A percentile compares a stretch with the other conserved stretches of the same genome.
These are phyloP conservation scores for Blastobotrys ciferrii DNA, from an alignment of 1,139 yeast species.

Conservation along the genomic window DNA sequence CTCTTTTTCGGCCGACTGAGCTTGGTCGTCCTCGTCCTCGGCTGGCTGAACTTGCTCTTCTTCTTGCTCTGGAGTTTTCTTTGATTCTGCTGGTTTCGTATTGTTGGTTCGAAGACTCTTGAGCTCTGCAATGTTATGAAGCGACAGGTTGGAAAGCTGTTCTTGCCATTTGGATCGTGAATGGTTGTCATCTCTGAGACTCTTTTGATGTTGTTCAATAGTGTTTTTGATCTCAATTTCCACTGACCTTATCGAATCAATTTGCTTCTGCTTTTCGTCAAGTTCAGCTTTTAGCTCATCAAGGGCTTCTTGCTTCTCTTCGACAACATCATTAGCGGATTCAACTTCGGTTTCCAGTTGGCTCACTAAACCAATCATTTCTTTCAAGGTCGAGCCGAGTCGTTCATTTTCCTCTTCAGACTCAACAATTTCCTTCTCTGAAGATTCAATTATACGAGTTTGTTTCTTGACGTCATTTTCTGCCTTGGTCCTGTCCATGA, in stretches of 20 bases:
- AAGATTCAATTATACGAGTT: constrained; percentile 46
- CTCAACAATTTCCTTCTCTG: constrained; percentile 35
- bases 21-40: constrained; percentile 17
- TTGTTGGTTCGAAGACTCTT: constrained; percentile 9
- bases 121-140: constrained; percentile 32
- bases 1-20: constrained; percentile 16
- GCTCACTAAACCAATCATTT: constrained; percentile 26
- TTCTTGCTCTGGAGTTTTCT: constrained; percentile 11
- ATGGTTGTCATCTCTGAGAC: constrained; percentile 44
- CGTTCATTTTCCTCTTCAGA: constrained; percentile 37
- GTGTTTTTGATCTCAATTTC: constrained; percentile 68
- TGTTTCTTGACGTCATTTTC: constrained; percentile 64
- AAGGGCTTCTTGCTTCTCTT: constrained; percentile 36
- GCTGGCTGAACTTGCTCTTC: constrained; percentile 14
- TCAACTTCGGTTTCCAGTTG: constrained; percentile 40
- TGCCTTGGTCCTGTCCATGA: constrained; percentile 59
- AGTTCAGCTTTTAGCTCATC: constrained; percentile 47
- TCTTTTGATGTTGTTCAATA: constrained; percentile 54
- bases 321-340: constrained; percentile 32
- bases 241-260: constrained; percentile 61
- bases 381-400: constrained; percentile 41
- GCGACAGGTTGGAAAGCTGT: constrained; percentile 27
- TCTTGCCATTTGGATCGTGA: constrained; percentile 40
- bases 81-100: too few relatives aligned
- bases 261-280: constrained; percentile 51